These are phyloP conservation scores for Nadsonia starkeyi-henricii DNA, from an alignment of 1,139 yeast genomes.

Conservation along the genomic window DNA sequence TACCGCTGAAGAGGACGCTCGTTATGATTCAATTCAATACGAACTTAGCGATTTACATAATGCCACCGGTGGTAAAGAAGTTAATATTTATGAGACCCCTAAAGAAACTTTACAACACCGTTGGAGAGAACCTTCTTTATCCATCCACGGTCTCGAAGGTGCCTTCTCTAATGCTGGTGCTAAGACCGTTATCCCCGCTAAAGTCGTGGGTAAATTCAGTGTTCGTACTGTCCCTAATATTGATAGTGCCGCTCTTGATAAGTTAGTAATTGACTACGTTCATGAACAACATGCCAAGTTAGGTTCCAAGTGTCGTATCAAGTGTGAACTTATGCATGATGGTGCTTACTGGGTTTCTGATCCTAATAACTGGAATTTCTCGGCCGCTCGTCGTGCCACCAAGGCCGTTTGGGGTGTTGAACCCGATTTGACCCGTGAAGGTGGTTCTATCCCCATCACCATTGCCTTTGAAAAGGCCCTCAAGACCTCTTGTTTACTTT, in stretches of 20 bases:
- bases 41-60: conserved; percentile 71
- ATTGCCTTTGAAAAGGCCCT: conserved; percentile 78
- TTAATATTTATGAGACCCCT: conserved; percentile 62
- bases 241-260: conserved; percentile 63
- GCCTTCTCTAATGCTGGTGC: conserved; percentile 94
- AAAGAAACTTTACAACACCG: conserved; percentile 81
- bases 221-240: conserved; percentile 95
- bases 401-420: conserved; percentile 87
- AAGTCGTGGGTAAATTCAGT: conserved; percentile 86
- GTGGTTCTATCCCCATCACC: conserved; percentile 96
- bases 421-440: conserved; percentile 96
- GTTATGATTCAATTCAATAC: conserved; percentile 79
- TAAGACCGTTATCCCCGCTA: conserved; percentile 94
- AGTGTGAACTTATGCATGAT: conserved; percentile 72
- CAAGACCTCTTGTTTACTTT: conserved; percentile 69
- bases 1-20: conserved; percentile 56
- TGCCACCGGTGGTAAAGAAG: conserved; percentile 79
- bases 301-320: conserved; percentile 60
- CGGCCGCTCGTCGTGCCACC: conserved; percentile 91
- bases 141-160: conserved; percentile 94
- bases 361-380: conserved; percentile 83
- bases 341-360: conserved; percentile 95
- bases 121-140: conserved; percentile 96
- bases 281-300: conserved; percentile 50
- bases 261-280: conserved; percentile 61